Evolutionary conservation across 768 basidiomycete species (phyloP).

Genomic region (Zangia roseola): DNA sequence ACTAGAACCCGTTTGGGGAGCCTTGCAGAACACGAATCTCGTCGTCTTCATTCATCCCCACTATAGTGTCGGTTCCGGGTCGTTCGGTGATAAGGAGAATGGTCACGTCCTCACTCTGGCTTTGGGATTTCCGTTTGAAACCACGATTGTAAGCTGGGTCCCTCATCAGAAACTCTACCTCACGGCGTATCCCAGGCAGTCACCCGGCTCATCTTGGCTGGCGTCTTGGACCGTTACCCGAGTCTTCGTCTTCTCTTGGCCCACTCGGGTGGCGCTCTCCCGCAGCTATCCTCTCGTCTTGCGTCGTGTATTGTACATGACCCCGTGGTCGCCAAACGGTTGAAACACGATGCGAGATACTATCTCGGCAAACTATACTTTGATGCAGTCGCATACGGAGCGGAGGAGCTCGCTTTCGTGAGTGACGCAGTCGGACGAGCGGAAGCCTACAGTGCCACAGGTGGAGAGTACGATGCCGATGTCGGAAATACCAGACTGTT

Average conservation of each 20-base stretch:
- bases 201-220: constrained; percentile 78
- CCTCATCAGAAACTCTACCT: constrained; percentile 1
- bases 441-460: constrained; percentile 40
- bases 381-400: constrained; percentile 87
- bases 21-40: constrained; percentile 64
- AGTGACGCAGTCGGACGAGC: constrained; percentile 68
- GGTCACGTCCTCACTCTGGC: constrained; percentile 88
- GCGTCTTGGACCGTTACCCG: constrained; percentile 79
- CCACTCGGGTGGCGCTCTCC: constrained; percentile 84
- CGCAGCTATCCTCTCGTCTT: constrained; percentile 79
- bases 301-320: constrained; percentile 86
- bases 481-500: constrained; percentile 61
- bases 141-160: constrained; percentile 63
- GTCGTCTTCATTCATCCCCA: constrained; percentile 87
- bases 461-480: constrained; percentile 30
- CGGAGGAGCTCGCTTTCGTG: constrained; percentile 81
- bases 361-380: constrained; percentile 79
- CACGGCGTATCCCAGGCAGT: constrained; percentile 46
- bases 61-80: constrained; percentile 73
- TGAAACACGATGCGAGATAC: constrained; percentile 80
- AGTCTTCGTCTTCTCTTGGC: constrained; percentile 75
- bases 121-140: constrained; percentile 89
- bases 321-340: constrained; percentile 68
- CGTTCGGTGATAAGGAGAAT: constrained; percentile 75
- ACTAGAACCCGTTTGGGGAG: constrained; percentile 81